phyloP scores from a whole-genome alignment of 2,329 filamentous ascomycete genomes.

The Hypoxylon sp. region DNA sequence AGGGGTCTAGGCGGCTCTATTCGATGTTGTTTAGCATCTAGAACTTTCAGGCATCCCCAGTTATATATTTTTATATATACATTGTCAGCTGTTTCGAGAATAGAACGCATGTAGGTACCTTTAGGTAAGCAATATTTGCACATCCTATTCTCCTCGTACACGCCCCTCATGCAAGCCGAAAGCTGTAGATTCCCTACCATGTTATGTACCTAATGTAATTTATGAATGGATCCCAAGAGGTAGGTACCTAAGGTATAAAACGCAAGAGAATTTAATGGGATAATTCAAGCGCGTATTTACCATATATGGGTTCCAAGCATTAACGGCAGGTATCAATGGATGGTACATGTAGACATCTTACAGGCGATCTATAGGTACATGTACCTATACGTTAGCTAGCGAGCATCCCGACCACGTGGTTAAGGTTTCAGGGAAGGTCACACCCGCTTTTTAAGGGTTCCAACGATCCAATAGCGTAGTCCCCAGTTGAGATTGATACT shows the following conservation, averaged over 20 bases:
- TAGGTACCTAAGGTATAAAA: no score
- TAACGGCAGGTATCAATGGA: neutral
- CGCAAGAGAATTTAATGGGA: no score
- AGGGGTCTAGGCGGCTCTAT: neutral
- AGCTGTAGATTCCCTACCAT: no score
- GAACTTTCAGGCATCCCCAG: neutral
- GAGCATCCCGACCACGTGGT: slow-evolving; percentile 35
- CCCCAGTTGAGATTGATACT: slow-evolving; percentile 10
- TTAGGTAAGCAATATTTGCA: neutral
- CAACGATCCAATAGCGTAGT: slow-evolving; percentile 15
- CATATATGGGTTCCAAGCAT: neutral
- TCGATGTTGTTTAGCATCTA: neutral
- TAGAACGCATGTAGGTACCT: neutral
- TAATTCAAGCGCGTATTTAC: no score
- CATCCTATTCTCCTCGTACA: neutral
- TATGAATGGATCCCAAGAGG: no score
- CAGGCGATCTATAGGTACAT: neutral
- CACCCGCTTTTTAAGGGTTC: slow-evolving; percentile 26
- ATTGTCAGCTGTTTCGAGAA: neutral
- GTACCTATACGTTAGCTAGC: neutral
- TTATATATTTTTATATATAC: neutral
- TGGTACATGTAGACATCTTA: neutral
- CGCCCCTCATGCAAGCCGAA: no score
- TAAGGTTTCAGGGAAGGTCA: slow-evolving; percentile 37
- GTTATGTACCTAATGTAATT: no score